Conservation (phyloP, 164 flowering plant genomes). For the Houttuynia cordata region DNA sequence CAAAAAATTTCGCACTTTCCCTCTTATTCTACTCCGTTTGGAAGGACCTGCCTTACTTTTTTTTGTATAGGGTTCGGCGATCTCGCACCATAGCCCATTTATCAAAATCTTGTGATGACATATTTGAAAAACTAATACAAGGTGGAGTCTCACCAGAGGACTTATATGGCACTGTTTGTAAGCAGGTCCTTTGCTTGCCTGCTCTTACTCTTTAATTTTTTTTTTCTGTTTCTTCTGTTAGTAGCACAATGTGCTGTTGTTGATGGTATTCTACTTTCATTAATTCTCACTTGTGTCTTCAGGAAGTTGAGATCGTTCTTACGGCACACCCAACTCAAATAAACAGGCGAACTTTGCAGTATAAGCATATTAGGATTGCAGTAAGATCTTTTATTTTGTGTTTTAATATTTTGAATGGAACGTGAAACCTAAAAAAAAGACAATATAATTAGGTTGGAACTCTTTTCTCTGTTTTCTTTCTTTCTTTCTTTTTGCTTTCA, state of each 20-base stretch:
- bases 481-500: too few relatives aligned
- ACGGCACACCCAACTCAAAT: conserved; percentile 95
- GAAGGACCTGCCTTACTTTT: background rate
- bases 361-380: conserved; percentile 81
- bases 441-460: background rate
- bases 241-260: background rate
- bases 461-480: background rate
- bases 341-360: conserved; percentile 75
- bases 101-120: conserved; percentile 86
- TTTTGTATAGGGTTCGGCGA: conserved; percentile 46
- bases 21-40: background rate
- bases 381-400: conserved; percentile 24
- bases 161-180: conserved; percentile 69
- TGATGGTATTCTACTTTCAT: conserved; percentile 1
- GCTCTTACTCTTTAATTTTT: background rate
- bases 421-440: background rate
- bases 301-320: conserved; percentile 88
- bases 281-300: conserved; percentile 8
- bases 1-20: background rate
- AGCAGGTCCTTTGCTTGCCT: conserved; percentile 47
- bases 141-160: conserved; percentile 69
- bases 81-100: conserved; percentile 26
- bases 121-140: conserved; percentile 56
- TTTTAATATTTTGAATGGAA: too few relatives aligned
- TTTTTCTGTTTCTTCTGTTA: background rate